Evolutionary conservation across 2,329 filamentous ascomycete genomes (phyloP), one percentile per base, ranked within the genome.

Genomic region (Aspergillus awamori): DNA sequence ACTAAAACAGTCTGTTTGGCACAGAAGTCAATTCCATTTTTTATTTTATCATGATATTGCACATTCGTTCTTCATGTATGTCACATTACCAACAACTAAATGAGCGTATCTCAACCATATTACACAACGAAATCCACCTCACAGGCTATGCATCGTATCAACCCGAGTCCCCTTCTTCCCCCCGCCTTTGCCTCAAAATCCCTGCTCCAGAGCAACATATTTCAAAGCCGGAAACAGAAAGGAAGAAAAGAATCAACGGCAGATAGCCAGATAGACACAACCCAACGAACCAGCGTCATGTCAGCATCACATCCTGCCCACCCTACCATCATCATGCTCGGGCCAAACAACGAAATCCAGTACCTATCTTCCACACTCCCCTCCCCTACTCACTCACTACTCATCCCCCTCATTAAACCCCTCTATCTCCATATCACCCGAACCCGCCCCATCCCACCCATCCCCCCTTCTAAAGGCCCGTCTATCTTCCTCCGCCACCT

Each of bases 351-450:
- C 15, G 49, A n/a, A n/a, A 36, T 22, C 38, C 54, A 64, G 6
- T 26, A 26, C 26, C 26, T 26, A 26, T 26, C 26, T 5, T 26
- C 26, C 26, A 26, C 26, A 26, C 6, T 6, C 30, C 30, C 30
- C 11, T 13, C 10, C 30, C 1, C 11, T 0, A 36, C 10, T 36
- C 30, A 3, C 33, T 36, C 33, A 36, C 33, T 13, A 5, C 33
- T 36, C 33, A 36, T 36, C 33, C 33, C 33, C 33, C 53, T 56
- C 61, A 49, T 69, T 67, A 33, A 68, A 53, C 6, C 65, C 65
- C 58, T 75, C 74, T n/a, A 72, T 63, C 59, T 76, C 72, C 68
- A 75, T 69, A 17, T 70, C 67, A 13, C 73, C 72, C 24, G 65
- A 64, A 13, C 66, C 69, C 8, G 53, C 64, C 6, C 74, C 72